phyloP scores from a whole-genome alignment of 345 rosid species.

The Citrus unshiu region DNA sequence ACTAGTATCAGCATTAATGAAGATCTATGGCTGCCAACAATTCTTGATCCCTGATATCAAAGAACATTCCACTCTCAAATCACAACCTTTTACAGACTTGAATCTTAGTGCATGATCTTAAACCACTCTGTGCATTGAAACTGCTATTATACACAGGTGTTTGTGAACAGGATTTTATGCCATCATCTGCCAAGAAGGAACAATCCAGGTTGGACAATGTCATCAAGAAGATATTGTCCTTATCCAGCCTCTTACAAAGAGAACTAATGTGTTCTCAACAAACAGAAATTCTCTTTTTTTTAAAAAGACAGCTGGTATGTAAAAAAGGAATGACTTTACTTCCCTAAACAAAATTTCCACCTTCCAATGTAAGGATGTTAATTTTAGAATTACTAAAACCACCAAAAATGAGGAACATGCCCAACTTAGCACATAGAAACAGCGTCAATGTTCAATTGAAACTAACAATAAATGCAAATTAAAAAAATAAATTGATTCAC shows the following conservation, averaged over 20 bases:
- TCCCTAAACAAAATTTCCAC: background rate
- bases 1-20: background rate
- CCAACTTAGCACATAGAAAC: background rate
- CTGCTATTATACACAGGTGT: background rate
- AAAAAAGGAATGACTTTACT: background rate
- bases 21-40: background rate
- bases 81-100: background rate
- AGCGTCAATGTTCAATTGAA: background rate
- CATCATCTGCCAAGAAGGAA: background rate
- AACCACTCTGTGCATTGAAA: background rate
- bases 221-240: background rate
- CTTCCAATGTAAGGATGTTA: background rate
- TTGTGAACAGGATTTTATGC: background rate
- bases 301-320: background rate
- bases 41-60: background rate
- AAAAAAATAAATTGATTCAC: background rate
- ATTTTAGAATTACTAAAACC: background rate
- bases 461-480: background rate
- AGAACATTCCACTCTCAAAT: background rate
- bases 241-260: background rate
- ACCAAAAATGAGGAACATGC: background rate
- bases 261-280: background rate
- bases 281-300: background rate
- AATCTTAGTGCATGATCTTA: background rate
- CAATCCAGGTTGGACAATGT: background rate